Evolutionary conservation across 306 rosid species (phyloP).

Genomic region (Alnus glutinosa): DNA sequence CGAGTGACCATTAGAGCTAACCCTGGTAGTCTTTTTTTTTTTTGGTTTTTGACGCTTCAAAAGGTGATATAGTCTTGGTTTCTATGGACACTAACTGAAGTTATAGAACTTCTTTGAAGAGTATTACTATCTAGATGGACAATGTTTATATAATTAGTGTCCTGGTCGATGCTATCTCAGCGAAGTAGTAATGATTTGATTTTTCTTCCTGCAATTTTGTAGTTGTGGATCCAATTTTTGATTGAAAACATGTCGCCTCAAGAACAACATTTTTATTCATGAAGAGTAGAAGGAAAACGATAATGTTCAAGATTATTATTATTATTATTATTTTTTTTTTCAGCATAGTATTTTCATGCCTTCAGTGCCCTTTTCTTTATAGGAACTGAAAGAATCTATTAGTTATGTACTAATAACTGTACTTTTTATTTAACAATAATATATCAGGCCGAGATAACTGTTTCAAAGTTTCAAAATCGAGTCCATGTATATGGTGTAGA

Average conservation of each 20-base stretch:
- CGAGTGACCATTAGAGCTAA: too few species aligned
- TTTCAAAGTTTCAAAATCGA: constrained; percentile 77
- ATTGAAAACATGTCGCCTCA: not conserved
- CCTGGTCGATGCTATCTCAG: not conserved
- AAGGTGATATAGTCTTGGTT: not conserved
- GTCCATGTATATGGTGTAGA: constrained; percentile 72
- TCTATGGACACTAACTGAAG: not conserved
- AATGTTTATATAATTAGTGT: not conserved
- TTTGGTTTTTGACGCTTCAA: not conserved
- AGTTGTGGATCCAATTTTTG: not conserved
- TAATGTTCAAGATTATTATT: not conserved
- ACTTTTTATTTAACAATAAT: constrained; percentile 6
- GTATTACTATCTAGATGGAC: not conserved
- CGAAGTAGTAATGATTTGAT: not conserved
- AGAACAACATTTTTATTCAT: not conserved
- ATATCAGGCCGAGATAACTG: constrained; percentile 69
- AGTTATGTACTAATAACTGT: not conserved
- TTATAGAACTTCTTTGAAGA: not conserved
- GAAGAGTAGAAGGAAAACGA: not conserved
- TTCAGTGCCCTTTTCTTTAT: not conserved
- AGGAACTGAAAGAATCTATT: not conserved
- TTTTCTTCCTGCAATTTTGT: not conserved
- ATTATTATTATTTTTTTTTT: not conserved
- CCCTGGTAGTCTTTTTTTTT: not conserved
- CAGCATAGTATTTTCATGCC: too few species aligned